These are phyloP conservation scores for Yarrowia divulgata DNA, from an alignment of 805 yeast species.

Conservation along the genomic window DNA sequence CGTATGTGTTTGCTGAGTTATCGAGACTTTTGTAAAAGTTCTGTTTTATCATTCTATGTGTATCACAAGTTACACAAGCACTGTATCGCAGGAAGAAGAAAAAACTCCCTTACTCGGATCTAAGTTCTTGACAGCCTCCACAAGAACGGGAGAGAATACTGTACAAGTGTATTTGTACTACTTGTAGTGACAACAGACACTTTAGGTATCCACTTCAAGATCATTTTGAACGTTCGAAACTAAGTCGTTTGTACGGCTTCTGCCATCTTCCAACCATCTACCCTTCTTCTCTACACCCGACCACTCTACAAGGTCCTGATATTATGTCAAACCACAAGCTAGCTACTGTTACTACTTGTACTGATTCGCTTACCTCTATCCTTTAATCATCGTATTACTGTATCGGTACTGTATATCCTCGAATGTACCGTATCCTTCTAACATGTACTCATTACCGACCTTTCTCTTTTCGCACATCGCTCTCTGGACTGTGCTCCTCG, in stretches of 20 bases:
- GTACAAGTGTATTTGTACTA: too few species aligned
- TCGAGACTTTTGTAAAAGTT: too few species aligned
- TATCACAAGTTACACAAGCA: too few species aligned
- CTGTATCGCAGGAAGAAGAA: background rate
- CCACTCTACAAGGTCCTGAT: background rate
- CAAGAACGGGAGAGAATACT: too few species aligned
- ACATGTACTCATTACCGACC: constrained; percentile 14
- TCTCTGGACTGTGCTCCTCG: background rate
- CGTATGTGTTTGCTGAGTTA: too few species aligned
- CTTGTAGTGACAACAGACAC: too few species aligned
- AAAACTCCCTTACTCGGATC: background rate
- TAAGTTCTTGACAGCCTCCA: background rate
- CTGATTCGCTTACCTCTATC: background rate
- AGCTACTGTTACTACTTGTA: too few species aligned
- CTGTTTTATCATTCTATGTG: too few species aligned
- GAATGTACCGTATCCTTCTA: background rate
- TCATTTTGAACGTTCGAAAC: too few species aligned
- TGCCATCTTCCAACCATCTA: too few species aligned
- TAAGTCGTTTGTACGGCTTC: too few species aligned
- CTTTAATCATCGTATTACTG: constrained; percentile 8
- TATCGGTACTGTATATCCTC: background rate
- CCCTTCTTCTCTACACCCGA: too few species aligned
- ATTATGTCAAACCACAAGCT: background rate
- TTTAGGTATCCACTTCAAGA: background rate
- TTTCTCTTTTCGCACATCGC: background rate